Base-by-base conservation (phyloP, 208 protist genomes). In the Tritrichomonas musculus region DNA sequence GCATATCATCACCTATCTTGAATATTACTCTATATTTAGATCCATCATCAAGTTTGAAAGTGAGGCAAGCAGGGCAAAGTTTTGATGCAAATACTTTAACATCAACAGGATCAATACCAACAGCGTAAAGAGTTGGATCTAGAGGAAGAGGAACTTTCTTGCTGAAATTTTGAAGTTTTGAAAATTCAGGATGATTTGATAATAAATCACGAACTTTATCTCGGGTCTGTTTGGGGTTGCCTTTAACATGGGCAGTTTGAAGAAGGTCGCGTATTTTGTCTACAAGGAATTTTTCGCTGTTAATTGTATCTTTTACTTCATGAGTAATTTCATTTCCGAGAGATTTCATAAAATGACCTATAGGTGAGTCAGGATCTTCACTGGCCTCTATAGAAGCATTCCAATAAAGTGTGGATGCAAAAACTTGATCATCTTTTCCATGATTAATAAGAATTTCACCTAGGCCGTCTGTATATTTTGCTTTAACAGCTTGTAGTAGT, bases 1-100 rank as follows among this genome's bases (percentile, higher is more conserved):
- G 95, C 30, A 99, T 95, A 93, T 99, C 98, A 95, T 99, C 98
- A 92, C 97, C 96, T 4, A 88, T 88, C 47, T 88, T 88, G 30
- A 88, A 88, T 17, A 88, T 88, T 2, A 57, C 77, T 57, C 77
- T 53, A 49, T 88, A 88, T 1, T 11, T 27, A 2, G 27, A 13
- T 17, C 77, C 77, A 50, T 88, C 47, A 36, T 44, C 77, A 8
- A 33, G 44, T 14, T 60, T 53, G 47, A 88, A 88, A 14, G 41
- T 41, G 44, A 88, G 44, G 5, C 20, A 39, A n/a, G n/a, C 77
- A 33, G 77, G 77, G 11, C 47, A 27, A 57, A 88, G 47, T 57
- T 88, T 88, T 8, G 77, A 88, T 39, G 53, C 47, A 27, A 88
- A 88, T 0, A 88, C 77, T 57, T 88, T 88, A 5, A 88, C 77